These are phyloP conservation scores for Pseudozyma flocculosa DNA, from an alignment of 1,284 basidiomycete genomes.

Conservation along the genomic window DNA sequence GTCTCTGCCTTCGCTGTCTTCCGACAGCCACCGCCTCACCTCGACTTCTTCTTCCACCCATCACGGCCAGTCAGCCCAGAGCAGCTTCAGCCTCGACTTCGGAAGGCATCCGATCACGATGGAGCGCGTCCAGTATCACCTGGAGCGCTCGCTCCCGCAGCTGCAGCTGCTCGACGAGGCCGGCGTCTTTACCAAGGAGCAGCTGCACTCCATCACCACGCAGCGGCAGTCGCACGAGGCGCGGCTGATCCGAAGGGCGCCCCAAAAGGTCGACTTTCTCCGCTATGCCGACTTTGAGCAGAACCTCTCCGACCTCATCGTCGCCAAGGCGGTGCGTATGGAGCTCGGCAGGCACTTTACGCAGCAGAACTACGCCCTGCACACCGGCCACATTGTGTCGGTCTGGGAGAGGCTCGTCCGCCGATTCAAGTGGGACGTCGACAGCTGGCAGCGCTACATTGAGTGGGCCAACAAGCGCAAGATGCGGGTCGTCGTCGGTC, in stretches of 20 bases:
- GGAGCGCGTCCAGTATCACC: conserved; percentile 92
- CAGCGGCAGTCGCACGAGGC: conserved; percentile 82
- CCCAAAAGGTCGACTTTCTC: conserved; percentile 83
- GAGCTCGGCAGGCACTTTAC: conserved; percentile 37
- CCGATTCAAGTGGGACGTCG: conserved; percentile 84
- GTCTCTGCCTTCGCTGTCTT: no score
- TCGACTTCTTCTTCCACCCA: no score
- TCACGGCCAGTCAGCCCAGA: no score
- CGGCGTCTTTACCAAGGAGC: conserved; percentile 78
- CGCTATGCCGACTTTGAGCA: conserved; percentile 91
- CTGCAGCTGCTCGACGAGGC: conserved; percentile 89
- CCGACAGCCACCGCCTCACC: no score
- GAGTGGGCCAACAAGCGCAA: conserved; percentile 77
- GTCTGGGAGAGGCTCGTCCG: conserved; percentile 86
- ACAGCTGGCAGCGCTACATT: conserved; percentile 84
- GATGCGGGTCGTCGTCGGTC: conserved; percentile 75
- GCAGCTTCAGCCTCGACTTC: neutral
- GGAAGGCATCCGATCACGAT: conserved; percentile 61
- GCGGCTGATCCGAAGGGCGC: conserved; percentile 75
- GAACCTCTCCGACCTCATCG: conserved; percentile 57
- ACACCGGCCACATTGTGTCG: conserved; percentile 73
- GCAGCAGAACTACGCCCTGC: conserved; percentile 33
- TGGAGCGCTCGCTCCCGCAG: conserved; percentile 95
- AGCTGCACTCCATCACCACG: conserved; percentile 72
- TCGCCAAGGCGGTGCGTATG: conserved; percentile 29